phyloP scores from a whole-genome alignment of 2,329 filamentous ascomycete genomes.

The Colletotrichum aenigma region DNA sequence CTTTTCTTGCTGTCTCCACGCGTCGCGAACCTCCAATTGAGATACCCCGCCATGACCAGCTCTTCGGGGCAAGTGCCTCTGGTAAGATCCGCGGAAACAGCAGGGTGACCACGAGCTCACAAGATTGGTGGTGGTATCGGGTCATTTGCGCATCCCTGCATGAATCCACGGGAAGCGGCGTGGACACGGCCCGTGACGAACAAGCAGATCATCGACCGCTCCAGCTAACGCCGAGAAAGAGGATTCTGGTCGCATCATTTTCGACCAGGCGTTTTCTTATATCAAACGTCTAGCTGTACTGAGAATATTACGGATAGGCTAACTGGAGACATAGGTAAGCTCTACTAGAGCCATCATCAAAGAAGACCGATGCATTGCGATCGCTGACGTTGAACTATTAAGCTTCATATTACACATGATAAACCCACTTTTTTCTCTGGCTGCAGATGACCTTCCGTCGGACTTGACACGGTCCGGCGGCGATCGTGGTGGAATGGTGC shows the following conservation, averaged over 20 bases:
- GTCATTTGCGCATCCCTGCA: not conserved
- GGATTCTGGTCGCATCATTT: not conserved
- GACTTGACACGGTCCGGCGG: not conserved
- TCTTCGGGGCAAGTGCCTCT: rapidly evolving
- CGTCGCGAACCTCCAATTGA: not conserved
- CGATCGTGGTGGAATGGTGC: not conserved
- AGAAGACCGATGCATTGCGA: not conserved
- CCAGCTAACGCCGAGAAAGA: not conserved
- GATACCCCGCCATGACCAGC: not conserved
- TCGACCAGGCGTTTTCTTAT: not conserved
- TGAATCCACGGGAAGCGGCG: not conserved
- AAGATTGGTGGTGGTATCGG: not conserved
- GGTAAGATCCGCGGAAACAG: rapidly evolving
- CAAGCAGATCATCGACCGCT: not conserved
- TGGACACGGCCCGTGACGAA: not conserved
- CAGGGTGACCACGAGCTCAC: not conserved
- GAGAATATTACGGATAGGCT: not conserved
- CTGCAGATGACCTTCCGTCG: not conserved
- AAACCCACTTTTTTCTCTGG: not conserved
- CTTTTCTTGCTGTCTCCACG: not conserved
- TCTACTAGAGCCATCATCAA: rapidly evolving
- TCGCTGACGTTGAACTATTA: not conserved
- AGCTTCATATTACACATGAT: not conserved
- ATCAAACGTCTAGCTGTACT: no score
- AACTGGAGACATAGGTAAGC: rapidly evolving